A percentile compares a stretch with the other conserved stretches of the same genome.
Conservation (phyloP, 805 yeast species). For the Ogataea haglerorum region DNA sequence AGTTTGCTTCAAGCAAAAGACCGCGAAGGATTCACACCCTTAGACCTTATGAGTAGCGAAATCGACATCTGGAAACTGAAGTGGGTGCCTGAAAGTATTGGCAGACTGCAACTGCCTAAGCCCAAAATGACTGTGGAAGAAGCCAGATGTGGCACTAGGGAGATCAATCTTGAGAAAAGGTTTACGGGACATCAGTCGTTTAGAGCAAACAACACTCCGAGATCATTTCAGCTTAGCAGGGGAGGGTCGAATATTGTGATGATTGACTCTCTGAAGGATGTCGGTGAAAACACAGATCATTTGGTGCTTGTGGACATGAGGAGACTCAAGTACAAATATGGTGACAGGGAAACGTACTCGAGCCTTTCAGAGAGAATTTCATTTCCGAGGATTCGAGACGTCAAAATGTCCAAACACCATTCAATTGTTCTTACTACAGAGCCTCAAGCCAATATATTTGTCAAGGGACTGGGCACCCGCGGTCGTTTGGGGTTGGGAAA, state of each 20-base stretch:
- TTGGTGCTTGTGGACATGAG: constrained; percentile 17
- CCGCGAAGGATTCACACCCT: constrained; percentile 66
- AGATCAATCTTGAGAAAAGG: constrained; percentile 33
- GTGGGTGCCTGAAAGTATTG: constrained; percentile 28
- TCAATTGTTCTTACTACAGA: constrained; percentile 56
- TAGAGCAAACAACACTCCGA: constrained; percentile 2
- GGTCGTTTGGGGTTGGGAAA: constrained; percentile 69
- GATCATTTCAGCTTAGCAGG: constrained; percentile 25
- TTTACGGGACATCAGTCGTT: constrained; percentile 4
- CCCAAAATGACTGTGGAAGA: neutral
- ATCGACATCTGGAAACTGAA: constrained; percentile 42
- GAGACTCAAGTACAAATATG: constrained; percentile 24
- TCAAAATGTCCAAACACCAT: constrained; percentile 63
- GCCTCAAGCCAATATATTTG: constrained; percentile 41
- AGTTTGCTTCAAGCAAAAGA: constrained; percentile 56
- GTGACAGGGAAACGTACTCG: constrained; percentile 17
- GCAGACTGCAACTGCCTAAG: constrained; percentile 33
- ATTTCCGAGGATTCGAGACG: constrained; percentile 44
- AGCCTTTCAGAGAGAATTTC: constrained; percentile 27
- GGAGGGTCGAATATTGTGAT: constrained; percentile 60
- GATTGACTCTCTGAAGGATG: constrained; percentile 47
- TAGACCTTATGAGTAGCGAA: constrained; percentile 53
- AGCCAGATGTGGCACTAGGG: constrained; percentile 4
- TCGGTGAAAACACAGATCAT: constrained; percentile 10
- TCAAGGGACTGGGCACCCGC: constrained; percentile 65